phyloP scores from a whole-genome alignment of 441 rosid species.

The Cnidoscolus chayamansa region DNA sequence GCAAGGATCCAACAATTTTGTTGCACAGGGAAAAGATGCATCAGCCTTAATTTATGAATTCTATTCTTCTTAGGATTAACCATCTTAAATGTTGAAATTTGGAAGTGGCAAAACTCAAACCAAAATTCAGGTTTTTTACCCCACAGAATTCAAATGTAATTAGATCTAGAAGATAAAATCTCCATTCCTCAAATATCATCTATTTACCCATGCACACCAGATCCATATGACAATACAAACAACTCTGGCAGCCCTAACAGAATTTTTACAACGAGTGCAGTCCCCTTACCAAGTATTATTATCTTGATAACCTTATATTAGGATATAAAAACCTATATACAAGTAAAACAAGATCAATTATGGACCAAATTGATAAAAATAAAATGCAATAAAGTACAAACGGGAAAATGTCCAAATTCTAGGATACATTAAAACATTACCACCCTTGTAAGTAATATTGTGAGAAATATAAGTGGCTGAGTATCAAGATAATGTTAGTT shows the following conservation, averaged over 20 bases:
- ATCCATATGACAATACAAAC: not conserved
- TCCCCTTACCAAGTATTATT: not conserved
- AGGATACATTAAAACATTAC: no score
- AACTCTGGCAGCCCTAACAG: not conserved
- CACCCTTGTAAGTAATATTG: no score
- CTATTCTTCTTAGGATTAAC: not conserved
- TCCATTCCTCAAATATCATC: not conserved
- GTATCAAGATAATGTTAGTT: not conserved
- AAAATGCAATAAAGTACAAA: no score
- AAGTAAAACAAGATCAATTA: no score
- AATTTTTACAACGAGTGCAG: not conserved
- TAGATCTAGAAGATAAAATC: not conserved
- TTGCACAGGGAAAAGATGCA: not conserved
- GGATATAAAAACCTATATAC: not conserved
- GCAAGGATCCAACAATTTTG: not conserved
- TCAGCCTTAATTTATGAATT: not conserved
- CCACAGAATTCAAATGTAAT: not conserved
- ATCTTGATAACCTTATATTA: not conserved
- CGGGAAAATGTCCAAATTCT: no score
- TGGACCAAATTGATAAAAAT: not conserved
- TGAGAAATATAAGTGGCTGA: not conserved
- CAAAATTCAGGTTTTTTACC: not conserved
- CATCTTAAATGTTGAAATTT: not conserved
- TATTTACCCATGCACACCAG: not conserved
- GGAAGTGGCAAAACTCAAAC: not conserved